Percentiles rank a stretch among this genome's conserved stretches.
phyloP scores from a whole-genome alignment of 495 filamentous ascomycete genomes.

The Aspergillus steynii region DNA sequence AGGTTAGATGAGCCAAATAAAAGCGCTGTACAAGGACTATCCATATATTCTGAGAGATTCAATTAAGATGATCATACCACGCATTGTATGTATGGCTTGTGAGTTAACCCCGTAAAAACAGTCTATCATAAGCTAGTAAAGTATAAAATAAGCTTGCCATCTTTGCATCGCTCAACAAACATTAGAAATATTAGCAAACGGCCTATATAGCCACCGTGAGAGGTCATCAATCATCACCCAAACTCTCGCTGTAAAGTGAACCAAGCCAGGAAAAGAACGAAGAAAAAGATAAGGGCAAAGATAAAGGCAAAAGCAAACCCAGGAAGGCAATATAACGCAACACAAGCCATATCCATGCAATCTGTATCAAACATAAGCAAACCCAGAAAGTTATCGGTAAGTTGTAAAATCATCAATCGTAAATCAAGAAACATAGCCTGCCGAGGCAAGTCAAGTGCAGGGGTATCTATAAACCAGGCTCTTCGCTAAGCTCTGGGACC shows the following conservation, averaged over 20 bases:
- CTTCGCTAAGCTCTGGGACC: not conserved
- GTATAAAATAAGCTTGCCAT: not conserved
- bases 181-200: constrained; percentile 8
- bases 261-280: not conserved
- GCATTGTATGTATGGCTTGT: not conserved
- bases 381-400: not conserved
- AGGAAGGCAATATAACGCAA: not conserved
- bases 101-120: not conserved
- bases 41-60: not conserved
- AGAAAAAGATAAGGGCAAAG: constrained; percentile 5
- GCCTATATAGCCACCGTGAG: constrained; percentile 13
- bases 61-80: not conserved
- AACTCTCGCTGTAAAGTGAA: not conserved
- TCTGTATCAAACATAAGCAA: constrained; percentile 11
- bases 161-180: not conserved
- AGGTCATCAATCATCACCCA: constrained; percentile 18
- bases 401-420: not conserved
- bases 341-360: constrained; percentile 7
- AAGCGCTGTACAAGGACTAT: not conserved
- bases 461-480: not conserved
- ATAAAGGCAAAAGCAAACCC: not conserved
- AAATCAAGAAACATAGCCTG: constrained; percentile 1
- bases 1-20: not conserved
- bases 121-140: not conserved
- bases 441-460: not conserved